Conservation (phyloP, 2,329 filamentous ascomycete species). For the Boeremia exigua region DNA sequence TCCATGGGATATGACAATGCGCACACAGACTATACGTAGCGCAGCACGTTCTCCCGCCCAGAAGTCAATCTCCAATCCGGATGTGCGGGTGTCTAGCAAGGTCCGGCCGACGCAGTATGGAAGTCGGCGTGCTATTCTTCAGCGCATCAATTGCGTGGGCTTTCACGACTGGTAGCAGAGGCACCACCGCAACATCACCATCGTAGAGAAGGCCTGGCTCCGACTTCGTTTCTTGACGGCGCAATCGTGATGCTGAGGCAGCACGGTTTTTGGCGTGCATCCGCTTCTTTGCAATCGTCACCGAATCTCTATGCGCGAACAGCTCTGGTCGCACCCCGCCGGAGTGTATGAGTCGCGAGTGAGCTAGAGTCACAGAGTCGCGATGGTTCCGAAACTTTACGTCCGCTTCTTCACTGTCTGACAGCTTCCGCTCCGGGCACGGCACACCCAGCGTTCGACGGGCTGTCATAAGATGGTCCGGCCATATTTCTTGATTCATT, state of each 20-base stretch:
- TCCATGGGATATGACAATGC: too few species aligned
- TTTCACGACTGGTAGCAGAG: slow-evolving; percentile 8
- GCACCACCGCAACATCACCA: neutral
- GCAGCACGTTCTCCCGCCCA: too few species aligned
- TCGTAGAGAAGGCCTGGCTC: neutral
- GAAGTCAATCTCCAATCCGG: slow-evolving; percentile 23
- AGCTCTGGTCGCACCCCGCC: slow-evolving; percentile 27
- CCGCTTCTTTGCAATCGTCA: slow-evolving; percentile 34
- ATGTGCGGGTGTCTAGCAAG: slow-evolving; percentile 19
- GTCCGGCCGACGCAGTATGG: slow-evolving; percentile 13
- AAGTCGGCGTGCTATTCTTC: slow-evolving; percentile 13
- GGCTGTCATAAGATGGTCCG: slow-evolving; percentile 5
- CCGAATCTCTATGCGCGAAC: slow-evolving; percentile 30
- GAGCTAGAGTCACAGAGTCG: slow-evolving; percentile 41
- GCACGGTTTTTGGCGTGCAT: slow-evolving; percentile 34
- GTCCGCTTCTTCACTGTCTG: slow-evolving; percentile 38
- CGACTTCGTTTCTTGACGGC: neutral
- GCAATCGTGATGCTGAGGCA: neutral
- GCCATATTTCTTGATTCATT: slow-evolving; percentile 12
- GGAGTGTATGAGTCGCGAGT: slow-evolving; percentile 30
- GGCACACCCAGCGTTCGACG: slow-evolving; percentile 5
- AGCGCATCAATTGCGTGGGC: slow-evolving; percentile 19
- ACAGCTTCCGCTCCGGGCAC: slow-evolving; percentile 25
- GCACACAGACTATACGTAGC: too few species aligned
- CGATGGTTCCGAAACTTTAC: slow-evolving; percentile 39